Percentiles rank a stretch among this genome's conserved stretches.
Conservation (phyloP, 805 yeast species). For the Candida pseudofarinosa region DNA sequence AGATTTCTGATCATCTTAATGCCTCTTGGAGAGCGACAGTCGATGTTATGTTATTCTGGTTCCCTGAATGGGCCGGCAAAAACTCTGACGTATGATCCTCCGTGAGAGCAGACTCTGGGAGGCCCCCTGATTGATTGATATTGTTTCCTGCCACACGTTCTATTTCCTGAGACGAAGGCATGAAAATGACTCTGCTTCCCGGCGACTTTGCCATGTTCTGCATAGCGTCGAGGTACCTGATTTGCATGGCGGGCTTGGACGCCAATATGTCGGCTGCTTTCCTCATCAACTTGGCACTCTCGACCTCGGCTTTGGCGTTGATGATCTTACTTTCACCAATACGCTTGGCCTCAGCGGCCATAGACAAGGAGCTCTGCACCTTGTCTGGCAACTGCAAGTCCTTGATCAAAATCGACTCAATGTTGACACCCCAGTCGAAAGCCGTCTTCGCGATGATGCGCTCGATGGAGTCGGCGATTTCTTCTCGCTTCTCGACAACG, state of each 20-base stretch:
- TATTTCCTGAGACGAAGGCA: slow-evolving; percentile 53
- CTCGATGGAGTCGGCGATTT: slow-evolving; percentile 62
- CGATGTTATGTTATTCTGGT: slow-evolving; percentile 14
- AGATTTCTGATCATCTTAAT: slow-evolving; percentile 7
- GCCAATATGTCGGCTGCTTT: slow-evolving; percentile 74
- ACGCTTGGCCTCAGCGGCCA: slow-evolving; percentile 73
- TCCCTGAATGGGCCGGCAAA: slow-evolving; percentile 4
- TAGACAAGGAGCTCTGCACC: slow-evolving; percentile 58
- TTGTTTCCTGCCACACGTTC: slow-evolving; percentile 33
- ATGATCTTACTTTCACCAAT: slow-evolving; percentile 75
- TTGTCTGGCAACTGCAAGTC: slow-evolving; percentile 53
- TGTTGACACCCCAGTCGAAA: slow-evolving; percentile 64
- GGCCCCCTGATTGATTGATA: slow-evolving; percentile 17
- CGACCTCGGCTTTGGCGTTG: slow-evolving; percentile 72
- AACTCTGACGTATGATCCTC: background rate
- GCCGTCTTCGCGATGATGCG: slow-evolving; percentile 60
- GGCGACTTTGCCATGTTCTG: slow-evolving; percentile 63
- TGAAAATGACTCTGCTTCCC: slow-evolving; percentile 65
- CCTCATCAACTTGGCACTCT: slow-evolving; percentile 71
- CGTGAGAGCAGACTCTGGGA: slow-evolving; percentile 18
- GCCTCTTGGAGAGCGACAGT: slow-evolving; percentile 35
- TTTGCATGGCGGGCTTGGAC: slow-evolving; percentile 74
- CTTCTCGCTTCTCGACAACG: slow-evolving; percentile 69
- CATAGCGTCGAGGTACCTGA: slow-evolving; percentile 75
- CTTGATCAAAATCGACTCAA: slow-evolving; percentile 65